Percentiles rank a stretch among this genome's conserved stretches.
Conservation (phyloP, 208 protist species). For the Acanthamoeba castellanii region DNA sequence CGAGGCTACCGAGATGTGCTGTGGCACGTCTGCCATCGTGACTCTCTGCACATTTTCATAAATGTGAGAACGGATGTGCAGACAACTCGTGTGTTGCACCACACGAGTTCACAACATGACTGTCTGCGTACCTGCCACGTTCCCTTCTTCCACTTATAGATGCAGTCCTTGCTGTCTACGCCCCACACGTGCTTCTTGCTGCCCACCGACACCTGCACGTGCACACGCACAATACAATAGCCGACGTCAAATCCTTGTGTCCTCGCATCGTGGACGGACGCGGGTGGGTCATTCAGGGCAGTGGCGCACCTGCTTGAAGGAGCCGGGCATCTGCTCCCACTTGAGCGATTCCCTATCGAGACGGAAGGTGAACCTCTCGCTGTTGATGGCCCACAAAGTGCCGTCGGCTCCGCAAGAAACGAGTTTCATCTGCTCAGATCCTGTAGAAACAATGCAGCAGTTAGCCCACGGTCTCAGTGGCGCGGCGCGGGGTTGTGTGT, state of each 20-base stretch:
- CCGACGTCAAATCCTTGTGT: no score
- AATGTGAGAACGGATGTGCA: neutral
- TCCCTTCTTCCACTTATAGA: conserved; percentile 54
- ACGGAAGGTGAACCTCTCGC: conserved; percentile 54
- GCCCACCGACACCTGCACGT: neutral
- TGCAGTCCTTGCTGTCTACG: conserved; percentile 32
- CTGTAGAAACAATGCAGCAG: neutral
- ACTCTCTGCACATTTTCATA: neutral
- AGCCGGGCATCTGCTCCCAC: conserved; percentile 66
- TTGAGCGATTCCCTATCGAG: neutral
- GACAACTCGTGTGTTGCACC: neutral
- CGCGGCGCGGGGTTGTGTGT: no score
- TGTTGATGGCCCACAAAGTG: conserved; percentile 29
- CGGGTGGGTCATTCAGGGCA: no score
- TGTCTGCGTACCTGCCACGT: neutral
- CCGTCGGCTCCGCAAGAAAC: conserved; percentile 16
- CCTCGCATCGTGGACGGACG: no score
- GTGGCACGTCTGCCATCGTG: neutral
- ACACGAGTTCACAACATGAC: no score
- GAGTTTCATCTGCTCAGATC: conserved; percentile 14
- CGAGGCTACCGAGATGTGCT: conserved; percentile 26
- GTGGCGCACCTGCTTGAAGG: conserved; percentile 41
- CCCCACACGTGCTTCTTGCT: conserved; percentile 53
- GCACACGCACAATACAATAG: no score
- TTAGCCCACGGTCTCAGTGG: no score